Conservation (phyloP, 2,329 filamentous ascomycete genomes). For the Aureobasidium pullulans region DNA sequence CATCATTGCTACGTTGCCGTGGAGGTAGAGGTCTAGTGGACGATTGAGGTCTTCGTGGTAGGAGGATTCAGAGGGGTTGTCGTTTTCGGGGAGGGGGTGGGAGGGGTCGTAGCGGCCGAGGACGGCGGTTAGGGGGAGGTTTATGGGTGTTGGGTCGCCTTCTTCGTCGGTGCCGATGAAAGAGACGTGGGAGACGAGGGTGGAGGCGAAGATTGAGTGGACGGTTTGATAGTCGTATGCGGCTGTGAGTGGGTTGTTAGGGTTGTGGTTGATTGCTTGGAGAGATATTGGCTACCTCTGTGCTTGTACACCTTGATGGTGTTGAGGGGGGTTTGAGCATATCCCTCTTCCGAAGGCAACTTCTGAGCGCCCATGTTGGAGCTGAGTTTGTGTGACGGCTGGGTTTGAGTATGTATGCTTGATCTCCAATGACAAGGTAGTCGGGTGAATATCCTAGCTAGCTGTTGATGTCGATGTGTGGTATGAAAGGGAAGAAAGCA, state of each 20-base stretch:
- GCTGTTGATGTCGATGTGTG: neutral
- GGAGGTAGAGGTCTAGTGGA: slow-evolving; percentile 11
- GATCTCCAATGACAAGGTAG: neutral
- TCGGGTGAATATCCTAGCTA: neutral
- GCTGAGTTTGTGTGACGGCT: neutral
- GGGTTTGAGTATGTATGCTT: neutral
- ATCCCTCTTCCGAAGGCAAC: neutral
- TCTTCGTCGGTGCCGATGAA: slow-evolving; percentile 11
- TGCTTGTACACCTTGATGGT: slow-evolving; percentile 13
- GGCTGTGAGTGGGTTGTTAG: neutral
- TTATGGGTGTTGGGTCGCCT: slow-evolving; percentile 8
- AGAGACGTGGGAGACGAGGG: slow-evolving; percentile 10
- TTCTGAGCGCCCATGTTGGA: slow-evolving; percentile 7
- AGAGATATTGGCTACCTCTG: neutral
- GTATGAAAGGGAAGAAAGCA: neutral
- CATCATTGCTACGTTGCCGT: slow-evolving; percentile 12
- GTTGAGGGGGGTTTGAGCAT: slow-evolving; percentile 9
- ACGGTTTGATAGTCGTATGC: slow-evolving; percentile 11
- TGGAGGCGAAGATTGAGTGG: slow-evolving; percentile 11
- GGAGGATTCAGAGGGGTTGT: neutral
- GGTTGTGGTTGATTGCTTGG: neutral
- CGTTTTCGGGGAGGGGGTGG: neutral
- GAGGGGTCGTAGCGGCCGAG: slow-evolving; percentile 7
- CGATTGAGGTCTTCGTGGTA: neutral
- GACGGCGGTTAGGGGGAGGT: slow-evolving; percentile 11